Base-by-base conservation (phyloP, 2,329 filamentous ascomycete species). In the Colletotrichum acutatum region DNA sequence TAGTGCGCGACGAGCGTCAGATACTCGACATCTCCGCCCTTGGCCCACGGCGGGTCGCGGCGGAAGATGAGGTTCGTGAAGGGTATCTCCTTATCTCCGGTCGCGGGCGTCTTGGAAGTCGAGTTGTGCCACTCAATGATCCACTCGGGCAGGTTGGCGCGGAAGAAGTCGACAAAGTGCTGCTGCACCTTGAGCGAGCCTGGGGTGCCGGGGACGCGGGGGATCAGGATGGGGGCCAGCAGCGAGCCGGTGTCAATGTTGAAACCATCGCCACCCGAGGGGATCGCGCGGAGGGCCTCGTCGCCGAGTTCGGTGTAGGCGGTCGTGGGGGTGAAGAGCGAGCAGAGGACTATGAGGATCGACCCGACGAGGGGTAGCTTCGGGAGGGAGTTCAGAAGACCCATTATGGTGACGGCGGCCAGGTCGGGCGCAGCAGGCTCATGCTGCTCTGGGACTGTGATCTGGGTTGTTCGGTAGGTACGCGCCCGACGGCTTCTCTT, bases 1-100 rank as follows among this genome's bases (percentile, higher is more conserved):
- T 98, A 98, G 81, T 99, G 97, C 53, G 97, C 97, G 7, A 96
- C 97, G 67, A 99, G 87, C 16, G 95, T 96, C 79, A 98, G 84
- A 61, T 95, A 87, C 54, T 92, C 92, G 2, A 97, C 91, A 76
- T 98, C 92, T 1, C 95, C 96, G 0, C 85, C 82, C 6, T 87
- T 84, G 0, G 92, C 86, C 90, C 94, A 97, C 1, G 97, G 97
- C 63, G 97, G 97, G 82, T 98, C 96, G 66, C 95, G 90, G 46
- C 91, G 93, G 70, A 96, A 91, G 73, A 98, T 93, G 69, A 98
- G 86, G 80, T 98, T 99, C 66, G 90, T 86, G 81, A 99, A 98
- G 0, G 95, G 94, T 0, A 98, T 86, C 7, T 94, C 87, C 67
- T 87, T 87, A 71, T 91, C 87, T 6, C 91, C 91, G 0, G 93